Percentiles rank a stretch among this genome's conserved stretches.
Evolutionary conservation across 495 filamentous ascomycete species (phyloP).

Genomic region (Aeminium ludgeri): DNA sequence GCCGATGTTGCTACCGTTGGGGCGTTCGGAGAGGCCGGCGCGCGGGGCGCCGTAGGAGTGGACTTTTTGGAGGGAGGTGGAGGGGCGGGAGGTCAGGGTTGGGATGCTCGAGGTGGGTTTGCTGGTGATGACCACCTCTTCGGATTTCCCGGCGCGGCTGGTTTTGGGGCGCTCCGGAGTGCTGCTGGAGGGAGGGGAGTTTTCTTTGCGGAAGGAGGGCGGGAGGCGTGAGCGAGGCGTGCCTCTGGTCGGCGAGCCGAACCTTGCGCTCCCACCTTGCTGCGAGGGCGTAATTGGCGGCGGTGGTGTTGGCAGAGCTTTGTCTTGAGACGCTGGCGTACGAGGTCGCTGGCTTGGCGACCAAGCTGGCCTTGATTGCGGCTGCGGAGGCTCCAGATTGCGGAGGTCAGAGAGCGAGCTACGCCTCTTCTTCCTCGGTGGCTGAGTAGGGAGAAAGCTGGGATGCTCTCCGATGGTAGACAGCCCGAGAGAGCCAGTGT

Average conservation of each 20-base stretch:
- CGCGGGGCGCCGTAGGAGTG: conserved; percentile 1
- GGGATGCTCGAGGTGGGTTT: conserved; percentile 31
- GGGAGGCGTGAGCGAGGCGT: conserved; percentile 12
- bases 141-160: conserved; percentile 28
- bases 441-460: conserved; percentile 22
- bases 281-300: conserved; percentile 15
- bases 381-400: conserved; percentile 23
- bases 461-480: conserved; percentile 29
- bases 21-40: conserved; percentile 35
- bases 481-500: conserved; percentile 23
- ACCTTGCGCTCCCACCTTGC: conserved; percentile 13
- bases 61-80: conserved; percentile 5
- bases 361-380: conserved; percentile 19
- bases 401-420: conserved; percentile 86
- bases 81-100: conserved; percentile 20
- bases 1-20: conserved; percentile 26
- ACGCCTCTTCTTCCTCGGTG: conserved; percentile 59
- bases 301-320: conserved; percentile 17
- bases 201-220: conserved; percentile 21
- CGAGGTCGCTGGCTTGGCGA: conserved; percentile 10
- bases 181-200: conserved; percentile 18
- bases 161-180: conserved; percentile 11
- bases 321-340: conserved; percentile 5
- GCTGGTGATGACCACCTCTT: conserved; percentile 26
- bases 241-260: conserved; percentile 15